A percentile compares a stretch with the other conserved stretches of the same genome.
Evolutionary conservation across 495 filamentous ascomycete genomes (phyloP).

Genomic region (Neurospora sublineolata): DNA sequence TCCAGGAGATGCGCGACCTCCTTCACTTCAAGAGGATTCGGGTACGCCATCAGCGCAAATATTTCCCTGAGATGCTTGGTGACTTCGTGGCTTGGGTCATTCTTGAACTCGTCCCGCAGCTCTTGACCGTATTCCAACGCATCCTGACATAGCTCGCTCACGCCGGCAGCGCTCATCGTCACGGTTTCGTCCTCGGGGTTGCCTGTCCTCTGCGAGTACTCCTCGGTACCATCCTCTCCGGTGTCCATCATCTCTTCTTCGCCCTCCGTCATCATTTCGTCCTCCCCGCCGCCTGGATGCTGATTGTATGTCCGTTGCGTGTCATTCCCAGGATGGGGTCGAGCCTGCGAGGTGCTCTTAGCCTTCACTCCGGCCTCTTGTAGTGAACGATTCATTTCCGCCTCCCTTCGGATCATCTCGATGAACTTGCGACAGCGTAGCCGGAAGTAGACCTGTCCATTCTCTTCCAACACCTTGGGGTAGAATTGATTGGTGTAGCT

Average conservation of each 20-base stretch:
- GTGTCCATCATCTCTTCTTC: constrained; percentile 14
- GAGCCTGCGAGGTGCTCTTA: constrained; percentile 4
- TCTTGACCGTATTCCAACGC: constrained; percentile 73
- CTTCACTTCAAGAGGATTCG: constrained; percentile 62
- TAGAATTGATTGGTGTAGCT: constrained; percentile 71
- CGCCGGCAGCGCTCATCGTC: constrained; percentile 39
- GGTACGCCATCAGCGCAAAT: constrained; percentile 80
- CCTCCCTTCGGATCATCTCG: constrained; percentile 82
- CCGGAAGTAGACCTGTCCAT: constrained; percentile 82
- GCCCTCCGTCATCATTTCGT: constrained; percentile 63
- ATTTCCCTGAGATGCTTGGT: constrained; percentile 70
- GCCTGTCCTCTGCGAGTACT: constrained; percentile 39
- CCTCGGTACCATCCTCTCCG: constrained; percentile 28
- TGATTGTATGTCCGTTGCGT: constrained; percentile 6
- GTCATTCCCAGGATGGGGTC: constrained; percentile 6
- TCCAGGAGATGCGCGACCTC: constrained; percentile 74
- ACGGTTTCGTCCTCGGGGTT: constrained; percentile 30
- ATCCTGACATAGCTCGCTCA: constrained; percentile 46
- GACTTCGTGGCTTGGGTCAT: constrained; percentile 56
- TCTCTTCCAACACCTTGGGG: constrained; percentile 67
- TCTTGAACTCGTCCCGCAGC: constrained; percentile 61
- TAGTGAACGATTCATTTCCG: constrained; percentile 47
- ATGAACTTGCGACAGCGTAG: constrained; percentile 86
- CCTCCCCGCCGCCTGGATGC: constrained; percentile 48
- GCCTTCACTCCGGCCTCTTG: constrained; percentile 17